A percentile compares a stretch with the other conserved stretches of the same genome.
phyloP scores from a whole-genome alignment of 176 grass and related monocot genomes.

The Zoysia japonica region DNA sequence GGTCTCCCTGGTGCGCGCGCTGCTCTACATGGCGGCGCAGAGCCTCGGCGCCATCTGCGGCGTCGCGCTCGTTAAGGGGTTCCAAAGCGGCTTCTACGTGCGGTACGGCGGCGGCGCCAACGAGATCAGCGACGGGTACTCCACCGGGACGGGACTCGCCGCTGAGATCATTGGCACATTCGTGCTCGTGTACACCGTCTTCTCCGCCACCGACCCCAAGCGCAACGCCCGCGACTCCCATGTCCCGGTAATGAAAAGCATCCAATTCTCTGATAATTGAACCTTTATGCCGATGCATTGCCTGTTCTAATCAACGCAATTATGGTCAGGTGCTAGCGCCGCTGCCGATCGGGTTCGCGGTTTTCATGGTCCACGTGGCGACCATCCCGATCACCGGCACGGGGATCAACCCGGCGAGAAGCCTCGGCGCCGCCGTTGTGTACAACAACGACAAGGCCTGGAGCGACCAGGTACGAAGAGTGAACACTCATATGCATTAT shows the following conservation, averaged over 20 bases:
- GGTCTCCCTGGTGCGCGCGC: slow-evolving; percentile 71
- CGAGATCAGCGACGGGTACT: slow-evolving; percentile 62
- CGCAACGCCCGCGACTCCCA: slow-evolving; percentile 81
- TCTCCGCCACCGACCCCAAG: slow-evolving; percentile 90
- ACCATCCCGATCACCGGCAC: slow-evolving; percentile 58
- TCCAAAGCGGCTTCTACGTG: slow-evolving; percentile 58
- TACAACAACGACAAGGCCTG: slow-evolving; percentile 42
- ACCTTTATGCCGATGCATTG: background rate
- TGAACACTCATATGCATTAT: background rate
- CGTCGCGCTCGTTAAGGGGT: slow-evolving; percentile 71
- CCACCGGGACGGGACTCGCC: slow-evolving; percentile 62
- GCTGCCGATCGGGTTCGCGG: slow-evolving; percentile 51
- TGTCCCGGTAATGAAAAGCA: slow-evolving; percentile 56
- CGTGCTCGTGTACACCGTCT: slow-evolving; percentile 91
- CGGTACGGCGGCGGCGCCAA: slow-evolving; percentile 74
- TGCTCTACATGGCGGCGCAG: slow-evolving; percentile 72
- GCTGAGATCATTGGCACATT: slow-evolving; percentile 89
- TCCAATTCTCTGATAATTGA: background rate
- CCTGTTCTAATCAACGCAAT: background rate
- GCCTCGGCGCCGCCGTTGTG: slow-evolving; percentile 49
- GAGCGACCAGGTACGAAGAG: slow-evolving; percentile 37
- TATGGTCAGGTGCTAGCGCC: slow-evolving; percentile 45
- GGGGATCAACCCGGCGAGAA: slow-evolving; percentile 57
- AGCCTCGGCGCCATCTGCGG: slow-evolving; percentile 78
- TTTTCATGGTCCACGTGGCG: slow-evolving; percentile 60